Percentiles rank a stretch among this genome's conserved stretches.
phyloP scores from a whole-genome alignment of 768 basidiomycete genomes.

The Hypholoma sublateritium region DNA sequence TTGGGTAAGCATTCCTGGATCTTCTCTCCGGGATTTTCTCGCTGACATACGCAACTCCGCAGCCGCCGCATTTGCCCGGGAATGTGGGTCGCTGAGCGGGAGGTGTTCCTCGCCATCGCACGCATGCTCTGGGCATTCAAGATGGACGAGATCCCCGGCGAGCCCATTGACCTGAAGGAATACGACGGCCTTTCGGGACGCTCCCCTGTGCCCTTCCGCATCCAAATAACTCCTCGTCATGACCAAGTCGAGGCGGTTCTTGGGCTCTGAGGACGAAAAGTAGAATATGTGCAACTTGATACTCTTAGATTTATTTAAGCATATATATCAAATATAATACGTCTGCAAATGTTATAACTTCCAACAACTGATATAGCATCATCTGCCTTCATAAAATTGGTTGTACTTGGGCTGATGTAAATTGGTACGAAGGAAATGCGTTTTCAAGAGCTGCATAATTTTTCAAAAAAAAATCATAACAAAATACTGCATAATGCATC shows the following conservation, averaged over 20 bases:
- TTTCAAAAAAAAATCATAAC: too few relatives aligned
- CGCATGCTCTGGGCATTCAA: conserved; percentile 49
- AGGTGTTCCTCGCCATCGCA: conserved; percentile 44
- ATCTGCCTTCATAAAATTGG: too few relatives aligned
- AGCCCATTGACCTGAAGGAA: conserved; percentile 45
- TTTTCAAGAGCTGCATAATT: too few relatives aligned
- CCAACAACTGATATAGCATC: too few relatives aligned
- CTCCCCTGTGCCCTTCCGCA: conserved; percentile 42
- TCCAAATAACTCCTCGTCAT: conserved; percentile 31
- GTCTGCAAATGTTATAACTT: too few relatives aligned
- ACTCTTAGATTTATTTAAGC: too few relatives aligned
- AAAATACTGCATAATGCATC: too few relatives aligned
- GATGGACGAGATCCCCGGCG: conserved; percentile 37
- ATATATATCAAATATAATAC: too few relatives aligned
- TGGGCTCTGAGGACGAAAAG: not conserved
- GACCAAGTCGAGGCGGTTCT: conserved; percentile 27
- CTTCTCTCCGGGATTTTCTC: too few relatives aligned
- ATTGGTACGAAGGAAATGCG: too few relatives aligned
- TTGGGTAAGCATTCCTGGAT: conserved; percentile 32
- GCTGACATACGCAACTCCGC: not conserved
- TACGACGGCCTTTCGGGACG: conserved; percentile 48
- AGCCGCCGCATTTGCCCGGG: conserved; percentile 44
- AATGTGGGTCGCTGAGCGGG: conserved; percentile 43
- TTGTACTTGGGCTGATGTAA: too few relatives aligned
- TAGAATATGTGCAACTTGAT: not conserved